Evolutionary conservation across 192 early-diverging fungal species (phyloP), one percentile per base, ranked within the genome.

Genomic region (Podochytrium sp.): DNA sequence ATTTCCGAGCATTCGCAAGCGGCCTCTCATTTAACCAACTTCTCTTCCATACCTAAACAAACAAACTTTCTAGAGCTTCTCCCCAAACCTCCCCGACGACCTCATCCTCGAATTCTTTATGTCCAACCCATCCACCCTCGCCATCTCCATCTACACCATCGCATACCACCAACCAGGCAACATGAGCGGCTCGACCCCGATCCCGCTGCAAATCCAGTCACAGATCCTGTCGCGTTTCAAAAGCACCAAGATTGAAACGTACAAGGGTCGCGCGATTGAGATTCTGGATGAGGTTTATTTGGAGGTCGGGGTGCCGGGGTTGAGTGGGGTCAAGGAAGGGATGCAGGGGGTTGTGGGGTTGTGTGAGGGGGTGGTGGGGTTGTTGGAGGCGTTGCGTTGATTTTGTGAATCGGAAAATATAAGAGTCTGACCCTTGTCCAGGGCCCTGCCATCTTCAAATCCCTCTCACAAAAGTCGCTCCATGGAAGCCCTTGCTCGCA

Each of bases 51-150:
- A 20, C n/a, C n/a, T n/a, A n/a, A n/a, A n/a, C n/a, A n/a, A n/a
- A n/a, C n/a, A n/a, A n/a, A n/a, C n/a, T n/a, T 74, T 30, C 14
- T 40, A 83, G 81, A 12, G 12, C 1, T 83, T 83, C 65, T 23
- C 68, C n/a, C 82, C 82, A 1, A 79, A 83, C 6, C 71, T 83
- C n/a, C 74, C 82, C 1, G 79, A 83, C 12, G 82, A 83, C 58
- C 71, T 83, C 2, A 62, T 83, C 0, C 61, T 81, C 43, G 79
- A 83, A 61, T 78, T 83, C 41, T 69, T 59, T 41, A 73, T 81
- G 20, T 23, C 64, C 3, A 65, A 62, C 33, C 56, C 61, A 1
- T 55, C 57, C 49, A 56, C 69, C 16, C 42, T 83, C n/a, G 52
- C 78, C 25, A 56, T 75, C 23, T 73, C 65, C n/a, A 51, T 83